phyloP scores from a whole-genome alignment of 305 asterid species.

The Solanum hybrid region DNA sequence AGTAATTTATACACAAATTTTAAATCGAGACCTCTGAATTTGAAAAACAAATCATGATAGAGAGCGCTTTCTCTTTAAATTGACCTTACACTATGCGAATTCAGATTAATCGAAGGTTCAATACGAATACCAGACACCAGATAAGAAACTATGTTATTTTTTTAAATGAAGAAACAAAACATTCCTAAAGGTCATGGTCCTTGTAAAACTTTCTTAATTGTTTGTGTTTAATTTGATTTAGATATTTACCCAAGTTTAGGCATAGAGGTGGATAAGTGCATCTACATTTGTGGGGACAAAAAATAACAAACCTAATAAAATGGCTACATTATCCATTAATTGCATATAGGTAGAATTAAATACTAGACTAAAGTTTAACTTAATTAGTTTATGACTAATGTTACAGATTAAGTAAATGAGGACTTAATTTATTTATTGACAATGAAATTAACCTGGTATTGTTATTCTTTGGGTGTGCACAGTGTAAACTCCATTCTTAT shows the following conservation, averaged over 20 bases:
- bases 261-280: background rate
- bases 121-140: background rate
- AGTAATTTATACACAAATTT: no score
- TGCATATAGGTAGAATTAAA: background rate
- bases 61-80: background rate
- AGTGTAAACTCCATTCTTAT: accelerated
- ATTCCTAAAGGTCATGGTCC: background rate
- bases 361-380: background rate
- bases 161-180: background rate
- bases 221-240: background rate
- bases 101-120: accelerated
- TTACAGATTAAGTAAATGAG: background rate
- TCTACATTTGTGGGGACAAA: background rate
- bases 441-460: background rate
- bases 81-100: accelerated
- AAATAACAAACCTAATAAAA: constrained; percentile 1
- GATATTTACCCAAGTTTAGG: background rate
- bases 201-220: background rate
- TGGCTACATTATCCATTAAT: background rate
- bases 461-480: accelerated
- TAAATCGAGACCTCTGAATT: background rate
- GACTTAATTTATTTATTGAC: background rate
- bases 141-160: background rate
- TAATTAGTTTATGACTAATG: background rate
- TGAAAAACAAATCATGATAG: background rate